Evolutionary conservation across 495 filamentous ascomycete genomes (phyloP).

Genomic region (Hamigera avellanea): DNA sequence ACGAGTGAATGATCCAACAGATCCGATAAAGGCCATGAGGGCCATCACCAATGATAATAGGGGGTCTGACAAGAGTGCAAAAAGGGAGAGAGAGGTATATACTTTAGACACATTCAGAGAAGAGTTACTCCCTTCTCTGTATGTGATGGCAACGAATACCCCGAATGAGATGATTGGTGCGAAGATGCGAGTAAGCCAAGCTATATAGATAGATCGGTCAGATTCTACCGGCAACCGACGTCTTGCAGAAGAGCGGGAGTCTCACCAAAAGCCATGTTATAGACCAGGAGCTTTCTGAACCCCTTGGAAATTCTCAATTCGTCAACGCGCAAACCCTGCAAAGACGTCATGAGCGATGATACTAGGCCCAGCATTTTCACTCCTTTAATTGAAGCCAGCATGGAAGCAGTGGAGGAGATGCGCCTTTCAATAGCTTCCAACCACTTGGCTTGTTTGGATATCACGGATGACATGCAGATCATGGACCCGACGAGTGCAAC

Average conservation of each 20-base stretch:
- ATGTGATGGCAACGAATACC: slow-evolving; percentile 37
- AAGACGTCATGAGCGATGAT: slow-evolving; percentile 19
- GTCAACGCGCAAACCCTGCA: slow-evolving; percentile 41
- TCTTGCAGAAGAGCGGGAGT: neutral
- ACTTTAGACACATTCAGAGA: slow-evolving; percentile 38
- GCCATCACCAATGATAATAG: slow-evolving; percentile 44
- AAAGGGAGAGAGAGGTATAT: slow-evolving; percentile 50
- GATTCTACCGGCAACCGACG: neutral
- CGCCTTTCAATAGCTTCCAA: slow-evolving; percentile 40
- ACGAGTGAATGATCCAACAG: slow-evolving; percentile 43
- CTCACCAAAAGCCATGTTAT: slow-evolving; percentile 40
- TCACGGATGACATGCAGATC: slow-evolving; percentile 18
- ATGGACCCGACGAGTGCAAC: slow-evolving; percentile 17
- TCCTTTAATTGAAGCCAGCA: slow-evolving; percentile 43
- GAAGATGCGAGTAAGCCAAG: slow-evolving; percentile 38
- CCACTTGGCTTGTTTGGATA: slow-evolving; percentile 26
- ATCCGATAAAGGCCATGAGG: slow-evolving; percentile 39
- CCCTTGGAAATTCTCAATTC: slow-evolving; percentile 45
- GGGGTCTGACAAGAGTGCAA: slow-evolving; percentile 46
- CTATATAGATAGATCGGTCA: slow-evolving; percentile 9
- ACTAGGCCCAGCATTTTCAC: slow-evolving; percentile 52
- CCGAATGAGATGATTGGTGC: slow-evolving; percentile 41
- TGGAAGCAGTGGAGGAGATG: slow-evolving; percentile 35
- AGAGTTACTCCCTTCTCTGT: slow-evolving; percentile 29
- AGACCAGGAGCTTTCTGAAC: slow-evolving; percentile 43